phyloP scores from a whole-genome alignment of 2,329 filamentous ascomycete species.

The Didymella segeticola region DNA sequence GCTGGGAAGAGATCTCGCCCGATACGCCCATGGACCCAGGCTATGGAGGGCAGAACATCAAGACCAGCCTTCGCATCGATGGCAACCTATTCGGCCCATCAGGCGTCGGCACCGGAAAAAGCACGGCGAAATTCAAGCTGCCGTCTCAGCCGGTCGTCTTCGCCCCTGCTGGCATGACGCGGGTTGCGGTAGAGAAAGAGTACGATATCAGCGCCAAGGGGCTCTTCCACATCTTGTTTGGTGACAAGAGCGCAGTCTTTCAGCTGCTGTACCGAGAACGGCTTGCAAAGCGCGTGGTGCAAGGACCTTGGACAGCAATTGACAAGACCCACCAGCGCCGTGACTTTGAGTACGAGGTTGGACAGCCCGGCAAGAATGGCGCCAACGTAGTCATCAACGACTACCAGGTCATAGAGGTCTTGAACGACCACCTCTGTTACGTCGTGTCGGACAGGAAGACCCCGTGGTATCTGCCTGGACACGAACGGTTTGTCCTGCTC shows the following conservation, averaged over 20 bases:
- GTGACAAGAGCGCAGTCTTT: slow-evolving; percentile 94
- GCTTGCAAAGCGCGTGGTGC: slow-evolving; percentile 65
- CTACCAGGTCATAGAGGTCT: slow-evolving; percentile 80
- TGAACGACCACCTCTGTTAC: slow-evolving; percentile 67
- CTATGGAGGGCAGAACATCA: slow-evolving; percentile 59
- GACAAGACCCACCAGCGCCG: slow-evolving; percentile 76
- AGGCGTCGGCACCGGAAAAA: slow-evolving; percentile 50
- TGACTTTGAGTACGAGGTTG: slow-evolving; percentile 81
- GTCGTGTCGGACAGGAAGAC: slow-evolving; percentile 69
- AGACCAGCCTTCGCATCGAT: slow-evolving; percentile 67
- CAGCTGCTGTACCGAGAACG: slow-evolving; percentile 83
- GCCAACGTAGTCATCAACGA: slow-evolving; percentile 69
- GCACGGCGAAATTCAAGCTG: slow-evolving; percentile 77
- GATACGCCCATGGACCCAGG: slow-evolving; percentile 65
- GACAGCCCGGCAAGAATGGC: slow-evolving; percentile 51
- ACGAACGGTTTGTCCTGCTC: slow-evolving; percentile 78
- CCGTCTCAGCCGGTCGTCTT: slow-evolving; percentile 82
- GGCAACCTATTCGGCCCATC: slow-evolving; percentile 62
- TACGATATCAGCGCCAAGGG: slow-evolving; percentile 94
- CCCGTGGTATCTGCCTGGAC: slow-evolving; percentile 86
- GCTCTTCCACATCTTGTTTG: slow-evolving; percentile 94
- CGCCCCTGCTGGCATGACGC: slow-evolving; percentile 80
- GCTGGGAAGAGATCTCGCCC: slow-evolving; percentile 84
- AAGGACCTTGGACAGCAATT: slow-evolving; percentile 80
- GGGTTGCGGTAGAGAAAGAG: slow-evolving; percentile 76